Percentiles rank a stretch among this genome's conserved stretches.
Conservation (phyloP, 164 flowering plant genomes). For the Cinnamomum micranthum region DNA sequence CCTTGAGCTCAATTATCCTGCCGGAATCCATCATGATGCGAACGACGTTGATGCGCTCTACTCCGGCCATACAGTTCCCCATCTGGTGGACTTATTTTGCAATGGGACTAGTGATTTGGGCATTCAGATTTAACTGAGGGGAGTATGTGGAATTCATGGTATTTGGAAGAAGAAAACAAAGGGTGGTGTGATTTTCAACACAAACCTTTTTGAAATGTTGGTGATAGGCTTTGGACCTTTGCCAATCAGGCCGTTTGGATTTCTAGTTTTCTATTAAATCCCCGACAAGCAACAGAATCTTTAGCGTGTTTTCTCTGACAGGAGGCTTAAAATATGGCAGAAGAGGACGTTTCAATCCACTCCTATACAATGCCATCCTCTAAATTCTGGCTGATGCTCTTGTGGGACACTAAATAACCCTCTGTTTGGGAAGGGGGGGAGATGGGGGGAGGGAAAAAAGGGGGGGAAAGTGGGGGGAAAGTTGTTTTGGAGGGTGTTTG, state of each 20-base stretch:
- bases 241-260: conserved; percentile 4
- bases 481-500: too few species aligned
- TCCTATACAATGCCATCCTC: not conserved
- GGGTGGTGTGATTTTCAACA: not conserved
- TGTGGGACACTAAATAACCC: too few species aligned
- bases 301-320: not conserved
- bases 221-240: conserved; percentile 30
- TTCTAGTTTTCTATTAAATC: not conserved
- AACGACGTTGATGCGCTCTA: conserved; percentile 8
- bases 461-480: too few species aligned
- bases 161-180: conserved; percentile 16
- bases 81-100: conserved; percentile 12
- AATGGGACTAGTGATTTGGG: not conserved
- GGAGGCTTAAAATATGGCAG: not conserved
- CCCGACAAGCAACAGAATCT: not conserved
- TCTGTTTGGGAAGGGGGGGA: too few species aligned
- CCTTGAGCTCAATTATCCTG: conserved; percentile 29
- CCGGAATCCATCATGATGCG: conserved; percentile 48
- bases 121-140: conserved; percentile 5
- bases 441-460: too few species aligned
- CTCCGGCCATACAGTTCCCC: conserved; percentile 51
- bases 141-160: not conserved
- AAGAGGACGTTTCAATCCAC: not conserved
- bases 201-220: conserved; percentile 16
- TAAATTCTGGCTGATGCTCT: too few species aligned